phyloP scores from a whole-genome alignment of 805 yeast species.

The Wickerhamiella dianesei region DNA sequence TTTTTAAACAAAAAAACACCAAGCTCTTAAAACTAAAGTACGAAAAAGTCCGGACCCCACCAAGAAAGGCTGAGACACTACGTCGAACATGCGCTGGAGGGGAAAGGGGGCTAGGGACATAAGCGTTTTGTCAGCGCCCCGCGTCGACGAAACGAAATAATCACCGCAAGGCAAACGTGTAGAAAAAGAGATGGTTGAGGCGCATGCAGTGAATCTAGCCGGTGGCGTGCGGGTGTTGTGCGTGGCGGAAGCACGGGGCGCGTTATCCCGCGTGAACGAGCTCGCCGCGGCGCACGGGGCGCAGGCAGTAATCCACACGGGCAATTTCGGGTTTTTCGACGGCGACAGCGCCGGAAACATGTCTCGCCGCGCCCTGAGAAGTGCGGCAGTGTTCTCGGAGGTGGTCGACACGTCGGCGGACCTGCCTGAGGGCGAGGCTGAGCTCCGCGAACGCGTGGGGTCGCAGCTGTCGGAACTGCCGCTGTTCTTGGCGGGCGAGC shows the following conservation, averaged over 20 bases:
- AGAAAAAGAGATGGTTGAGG: background rate
- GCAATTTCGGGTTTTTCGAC: constrained; percentile 71
- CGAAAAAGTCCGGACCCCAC: too few species aligned
- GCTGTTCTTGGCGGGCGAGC: constrained; percentile 33
- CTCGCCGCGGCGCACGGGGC: constrained; percentile 38
- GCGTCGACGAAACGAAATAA: background rate
- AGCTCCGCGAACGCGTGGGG: constrained; percentile 28
- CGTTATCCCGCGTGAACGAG: constrained; percentile 35
- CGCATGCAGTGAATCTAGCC: background rate
- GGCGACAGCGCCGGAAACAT: constrained; percentile 39
- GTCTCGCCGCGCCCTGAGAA: constrained; percentile 37
- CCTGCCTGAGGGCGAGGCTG: constrained; percentile 37
- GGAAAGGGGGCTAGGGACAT: background rate
- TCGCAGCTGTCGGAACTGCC: constrained; percentile 38
- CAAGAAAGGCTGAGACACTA: too few species aligned
- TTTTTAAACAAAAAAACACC: too few species aligned
- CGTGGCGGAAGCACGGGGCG: constrained; percentile 44
- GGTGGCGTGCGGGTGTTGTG: constrained; percentile 31
- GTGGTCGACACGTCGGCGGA: constrained; percentile 34
- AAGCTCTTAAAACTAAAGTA: too few species aligned
- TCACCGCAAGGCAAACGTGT: background rate
- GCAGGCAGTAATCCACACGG: constrained; percentile 49
- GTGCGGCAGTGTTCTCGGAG: constrained; percentile 54
- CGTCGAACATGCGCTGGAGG: too few species aligned
- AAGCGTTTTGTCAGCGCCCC: background rate